Percentiles rank a stretch among this genome's conserved stretches.
Evolutionary conservation across 306 rosid genomes (phyloP).

Genomic region (Quercus dentata): DNA sequence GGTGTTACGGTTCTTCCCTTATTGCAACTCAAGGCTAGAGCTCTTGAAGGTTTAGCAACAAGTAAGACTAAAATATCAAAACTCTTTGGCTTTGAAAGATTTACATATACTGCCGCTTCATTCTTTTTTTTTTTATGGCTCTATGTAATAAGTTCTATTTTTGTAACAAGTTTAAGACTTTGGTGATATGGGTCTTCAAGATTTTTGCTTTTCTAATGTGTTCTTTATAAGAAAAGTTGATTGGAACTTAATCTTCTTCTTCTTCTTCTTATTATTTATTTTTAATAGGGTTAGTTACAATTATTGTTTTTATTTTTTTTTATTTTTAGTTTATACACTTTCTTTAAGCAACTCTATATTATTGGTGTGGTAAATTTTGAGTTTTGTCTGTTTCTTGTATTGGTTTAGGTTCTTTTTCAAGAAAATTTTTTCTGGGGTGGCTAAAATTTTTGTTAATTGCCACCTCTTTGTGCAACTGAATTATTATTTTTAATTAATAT

Average conservation of each 20-base stretch:
- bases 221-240: not conserved
- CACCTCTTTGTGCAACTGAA: too few relatives aligned
- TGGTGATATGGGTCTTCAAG: constrained; percentile 1
- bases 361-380: not conserved
- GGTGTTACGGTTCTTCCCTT: constrained; percentile 68
- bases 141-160: not conserved
- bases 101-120: not conserved
- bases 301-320: too few relatives aligned
- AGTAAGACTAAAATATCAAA: constrained; percentile 26
- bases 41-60: constrained; percentile 42
- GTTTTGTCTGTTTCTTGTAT: not conserved
- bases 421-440: not conserved
- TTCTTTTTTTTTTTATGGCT: not conserved
- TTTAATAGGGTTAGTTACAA: not conserved
- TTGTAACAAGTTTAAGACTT: not conserved
- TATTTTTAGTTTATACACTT: not conserved
- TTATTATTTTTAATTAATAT: not conserved
- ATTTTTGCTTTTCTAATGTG: not conserved
- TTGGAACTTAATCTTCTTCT: not conserved
- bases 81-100: not conserved
- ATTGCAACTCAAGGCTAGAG: constrained; percentile 51
- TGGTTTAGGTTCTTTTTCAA: not conserved
- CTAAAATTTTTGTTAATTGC: too few relatives aligned
- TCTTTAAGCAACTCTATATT: not conserved
- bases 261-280: not conserved